Conservation (phyloP, 73 alveolate species). For the Effrenium voratum region DNA sequence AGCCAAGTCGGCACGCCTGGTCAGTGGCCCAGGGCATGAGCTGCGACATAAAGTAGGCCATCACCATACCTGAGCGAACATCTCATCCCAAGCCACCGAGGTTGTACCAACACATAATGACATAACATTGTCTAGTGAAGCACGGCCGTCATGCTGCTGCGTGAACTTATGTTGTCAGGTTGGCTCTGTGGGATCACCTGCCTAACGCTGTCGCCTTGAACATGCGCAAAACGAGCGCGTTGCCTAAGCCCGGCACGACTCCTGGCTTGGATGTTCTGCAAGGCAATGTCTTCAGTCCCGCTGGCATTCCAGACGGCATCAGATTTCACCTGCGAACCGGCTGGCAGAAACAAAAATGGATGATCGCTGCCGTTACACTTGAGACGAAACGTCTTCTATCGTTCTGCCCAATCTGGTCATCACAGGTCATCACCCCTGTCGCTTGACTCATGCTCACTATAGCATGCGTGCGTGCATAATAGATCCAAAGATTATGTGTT, state of each 20-base stretch:
- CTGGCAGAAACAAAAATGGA: no score
- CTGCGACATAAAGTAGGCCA: slow-evolving; percentile 97
- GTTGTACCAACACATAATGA: not conserved
- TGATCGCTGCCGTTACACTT: no score
- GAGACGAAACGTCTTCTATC: no score
- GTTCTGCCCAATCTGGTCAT: no score
- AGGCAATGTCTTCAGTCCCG: slow-evolving; percentile 81
- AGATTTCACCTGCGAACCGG: not conserved
- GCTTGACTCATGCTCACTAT: no score
- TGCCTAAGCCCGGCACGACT: slow-evolving; percentile 39
- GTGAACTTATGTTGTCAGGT: no score
- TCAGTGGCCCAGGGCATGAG: slow-evolving; percentile 97
- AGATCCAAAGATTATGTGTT: no score
- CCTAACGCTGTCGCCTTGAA: no score
- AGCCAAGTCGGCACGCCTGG: slow-evolving; percentile 10
- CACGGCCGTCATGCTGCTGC: not conserved
- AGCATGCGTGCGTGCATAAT: no score
- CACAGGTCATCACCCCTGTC: no score
- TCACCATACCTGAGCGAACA: slow-evolving; percentile 98
- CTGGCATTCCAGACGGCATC: slow-evolving; percentile 79
- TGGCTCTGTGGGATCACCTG: no score
- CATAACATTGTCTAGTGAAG: not conserved
- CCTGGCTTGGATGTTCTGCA: slow-evolving; percentile 97
- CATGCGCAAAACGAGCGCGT: not conserved
- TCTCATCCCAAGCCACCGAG: no score